phyloP scores from a whole-genome alignment of 441 rosid species.

The Melastoma candidum region DNA sequence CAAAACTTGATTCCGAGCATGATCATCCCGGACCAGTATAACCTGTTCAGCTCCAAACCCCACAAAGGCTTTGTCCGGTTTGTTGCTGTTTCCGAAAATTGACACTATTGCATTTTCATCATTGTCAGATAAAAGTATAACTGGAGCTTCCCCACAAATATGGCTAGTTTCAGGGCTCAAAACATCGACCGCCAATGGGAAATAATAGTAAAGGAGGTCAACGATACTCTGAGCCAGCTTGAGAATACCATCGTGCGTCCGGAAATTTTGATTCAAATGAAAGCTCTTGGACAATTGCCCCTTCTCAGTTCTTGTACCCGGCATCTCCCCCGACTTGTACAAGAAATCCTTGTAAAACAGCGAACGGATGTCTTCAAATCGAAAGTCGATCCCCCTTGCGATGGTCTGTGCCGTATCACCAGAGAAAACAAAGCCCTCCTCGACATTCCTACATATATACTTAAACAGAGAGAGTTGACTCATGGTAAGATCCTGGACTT shows the following conservation, averaged over 20 bases:
- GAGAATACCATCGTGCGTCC: conserved; percentile 48
- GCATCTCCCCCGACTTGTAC: conserved; percentile 11
- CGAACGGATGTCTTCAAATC: conserved; percentile 24
- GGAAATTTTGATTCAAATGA: conserved; percentile 45
- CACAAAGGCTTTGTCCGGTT: conserved; percentile 14
- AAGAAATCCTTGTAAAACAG: conserved; percentile 35
- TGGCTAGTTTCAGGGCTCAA: conserved; percentile 33
- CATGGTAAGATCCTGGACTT: conserved; percentile 61
- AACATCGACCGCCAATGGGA: conserved; percentile 26
- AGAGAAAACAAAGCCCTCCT: conserved; percentile 40
- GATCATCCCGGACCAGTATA: conserved; percentile 39
- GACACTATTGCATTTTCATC: conserved; percentile 27
- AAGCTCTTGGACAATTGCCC: conserved; percentile 32
- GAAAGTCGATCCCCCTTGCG: conserved; percentile 27
- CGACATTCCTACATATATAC: conserved; percentile 29
- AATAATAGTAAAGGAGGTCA: conserved; percentile 38
- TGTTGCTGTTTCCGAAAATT: conserved; percentile 27
- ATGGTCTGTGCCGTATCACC: conserved; percentile 50
- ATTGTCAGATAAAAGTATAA: conserved; percentile 28
- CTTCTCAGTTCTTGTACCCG: conserved; percentile 19
- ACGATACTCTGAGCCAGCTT: conserved; percentile 43
- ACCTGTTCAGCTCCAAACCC: conserved; percentile 54
- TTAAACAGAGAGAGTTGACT: conserved; percentile 46
- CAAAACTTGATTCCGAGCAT: conserved; percentile 26
- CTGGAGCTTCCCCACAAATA: conserved; percentile 39